phyloP scores from a whole-genome alignment of 345 rosid genomes.

The Trapa bicornis region DNA sequence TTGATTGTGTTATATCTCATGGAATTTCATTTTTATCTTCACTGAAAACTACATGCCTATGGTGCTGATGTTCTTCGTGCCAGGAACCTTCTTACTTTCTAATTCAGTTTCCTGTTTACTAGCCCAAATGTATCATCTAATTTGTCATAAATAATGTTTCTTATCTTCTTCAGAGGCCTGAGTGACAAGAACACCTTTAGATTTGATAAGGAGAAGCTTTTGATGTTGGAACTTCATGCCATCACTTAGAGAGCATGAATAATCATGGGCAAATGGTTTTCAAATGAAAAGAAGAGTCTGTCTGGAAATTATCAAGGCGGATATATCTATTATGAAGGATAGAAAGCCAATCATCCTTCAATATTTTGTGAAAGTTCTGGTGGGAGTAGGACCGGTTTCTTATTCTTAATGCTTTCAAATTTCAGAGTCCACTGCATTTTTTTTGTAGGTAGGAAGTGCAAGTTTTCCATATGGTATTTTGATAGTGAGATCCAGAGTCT shows the following conservation, averaged over 20 bases:
- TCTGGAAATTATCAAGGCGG: not conserved
- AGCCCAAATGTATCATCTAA: not conserved
- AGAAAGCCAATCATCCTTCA: not conserved
- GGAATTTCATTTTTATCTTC: too few species aligned
- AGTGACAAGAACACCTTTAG: not conserved
- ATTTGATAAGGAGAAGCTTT: not conserved
- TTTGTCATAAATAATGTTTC: not conserved
- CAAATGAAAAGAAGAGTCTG: not conserved
- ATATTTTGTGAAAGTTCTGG: not conserved
- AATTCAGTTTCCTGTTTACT: not conserved
- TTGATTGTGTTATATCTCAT: not conserved
- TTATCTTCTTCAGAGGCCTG: not conserved
- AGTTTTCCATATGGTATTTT: too few species aligned
- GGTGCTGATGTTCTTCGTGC: not conserved
- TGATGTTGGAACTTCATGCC: not conserved
- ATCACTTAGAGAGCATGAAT: not conserved
- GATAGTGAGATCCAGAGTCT: too few species aligned
- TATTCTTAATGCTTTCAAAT: too few species aligned
- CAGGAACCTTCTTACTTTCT: not conserved
- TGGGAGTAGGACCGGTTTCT: too few species aligned
- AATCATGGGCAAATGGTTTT: not conserved
- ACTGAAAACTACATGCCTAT: too few species aligned
- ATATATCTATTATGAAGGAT: not conserved
- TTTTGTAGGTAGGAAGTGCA: too few species aligned
- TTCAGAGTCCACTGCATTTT: too few species aligned